Base-by-base conservation (phyloP, 495 filamentous ascomycete species). In the Penicillium arizonense region DNA sequence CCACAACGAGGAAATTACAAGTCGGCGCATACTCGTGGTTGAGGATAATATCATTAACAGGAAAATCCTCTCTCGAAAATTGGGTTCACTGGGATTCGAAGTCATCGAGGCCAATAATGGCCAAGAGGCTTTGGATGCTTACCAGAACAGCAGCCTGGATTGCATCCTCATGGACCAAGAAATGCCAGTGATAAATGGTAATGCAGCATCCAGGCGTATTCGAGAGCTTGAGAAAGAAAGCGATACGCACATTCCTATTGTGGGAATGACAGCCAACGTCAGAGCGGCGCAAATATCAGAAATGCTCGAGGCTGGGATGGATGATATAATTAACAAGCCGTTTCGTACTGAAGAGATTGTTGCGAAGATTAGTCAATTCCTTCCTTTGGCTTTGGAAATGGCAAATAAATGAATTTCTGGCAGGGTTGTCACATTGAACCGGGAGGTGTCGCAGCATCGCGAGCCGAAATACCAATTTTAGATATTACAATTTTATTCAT, bases 31-130 rank as follows among this genome's bases (percentile, higher is more conserved):
- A 4, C 77, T 93, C 2, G 83, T 95, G 14, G 89, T 93, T 0
- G 90, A 95, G 65, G 90, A 91, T 62, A 91, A 91, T 56, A 62
- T 89, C 9, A 84, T 91, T 56, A 91, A 91, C 62, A 86, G 89
- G 59, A 78, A 77, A 42, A 83, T 91, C 1, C 72, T 89, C 5
- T 75, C 80, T 26, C 82, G 82, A 51, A 84, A 88, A 55, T 75
- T 92, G 6, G 57, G 70, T 13, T 81, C 79, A 43, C 66, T 78
- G 26, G 86, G 88, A 7, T 89, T 84, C 57, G 69, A 75, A 0
- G 83, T 88, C 6, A 71, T 83, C 40, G 76, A 88, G 1, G 89
- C 87, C 16, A 89, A 87, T 51, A 85, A 94, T 61, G 89, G 89
- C 20, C 67, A 77, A 37, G 89, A 91, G 58, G 87, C 85, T 14